phyloP scores from a whole-genome alignment of 129 eudicot genomes.

The Silybum marianum region DNA sequence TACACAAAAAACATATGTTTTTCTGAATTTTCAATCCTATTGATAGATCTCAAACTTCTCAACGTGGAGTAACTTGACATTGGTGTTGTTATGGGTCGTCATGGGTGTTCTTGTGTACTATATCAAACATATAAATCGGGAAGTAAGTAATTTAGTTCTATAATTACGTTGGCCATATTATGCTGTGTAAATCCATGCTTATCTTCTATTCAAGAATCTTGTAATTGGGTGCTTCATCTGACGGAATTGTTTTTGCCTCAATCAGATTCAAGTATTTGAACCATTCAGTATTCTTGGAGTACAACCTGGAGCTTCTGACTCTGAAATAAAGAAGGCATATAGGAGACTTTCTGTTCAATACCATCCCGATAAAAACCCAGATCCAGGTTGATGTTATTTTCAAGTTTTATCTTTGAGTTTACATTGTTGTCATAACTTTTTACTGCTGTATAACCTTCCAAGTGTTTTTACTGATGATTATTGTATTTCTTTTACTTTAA shows the following conservation, averaged over 20 bases:
- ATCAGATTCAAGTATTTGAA: conserved; percentile 81
- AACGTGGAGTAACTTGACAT: conserved; percentile 79
- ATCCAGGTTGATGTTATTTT: conserved; percentile 69
- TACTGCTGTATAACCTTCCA: not conserved
- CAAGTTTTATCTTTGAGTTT: not conserved
- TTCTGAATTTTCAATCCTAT: not conserved
- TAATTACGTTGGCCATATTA: not conserved
- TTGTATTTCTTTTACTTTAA: conserved; percentile 6
- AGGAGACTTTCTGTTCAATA: conserved; percentile 89
- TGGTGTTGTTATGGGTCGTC: conserved; percentile 82
- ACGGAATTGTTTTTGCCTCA: conserved; percentile 1
- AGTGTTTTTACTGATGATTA: conserved; percentile 10
- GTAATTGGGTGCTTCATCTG: conserved; percentile 1
- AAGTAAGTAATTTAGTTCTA: conserved; percentile 45
- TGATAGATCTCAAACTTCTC: conserved; percentile 68
- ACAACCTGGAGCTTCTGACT: conserved; percentile 88
- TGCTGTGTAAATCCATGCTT: not conserved
- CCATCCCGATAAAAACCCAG: conserved; percentile 99
- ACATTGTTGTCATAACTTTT: not conserved
- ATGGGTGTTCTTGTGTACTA: conserved; percentile 72
- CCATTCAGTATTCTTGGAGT: conserved; percentile 93
- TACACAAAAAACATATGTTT: not conserved
- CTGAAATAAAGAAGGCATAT: conserved; percentile 86
- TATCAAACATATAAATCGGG: conserved; percentile 70
- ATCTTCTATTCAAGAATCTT: conserved; percentile 1